Evolutionary conservation across 2,329 filamentous ascomycete species (phyloP).

Genomic region (Fulvia fulva): DNA sequence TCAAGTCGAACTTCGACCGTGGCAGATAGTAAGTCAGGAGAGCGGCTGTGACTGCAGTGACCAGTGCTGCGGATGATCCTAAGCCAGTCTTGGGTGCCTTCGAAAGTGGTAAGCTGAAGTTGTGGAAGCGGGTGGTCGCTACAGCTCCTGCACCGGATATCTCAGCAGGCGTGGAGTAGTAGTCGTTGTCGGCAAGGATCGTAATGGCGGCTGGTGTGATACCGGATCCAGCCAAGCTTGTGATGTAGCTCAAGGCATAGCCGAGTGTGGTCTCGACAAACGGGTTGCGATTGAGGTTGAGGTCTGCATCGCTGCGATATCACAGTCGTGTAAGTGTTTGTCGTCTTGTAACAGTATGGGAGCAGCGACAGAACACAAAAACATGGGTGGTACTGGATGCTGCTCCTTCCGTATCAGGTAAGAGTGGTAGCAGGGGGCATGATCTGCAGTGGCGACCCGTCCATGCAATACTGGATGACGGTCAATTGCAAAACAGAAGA

Average conservation of each 20-base stretch:
- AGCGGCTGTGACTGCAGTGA: slow-evolving; percentile 78
- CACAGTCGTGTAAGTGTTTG: slow-evolving; percentile 19
- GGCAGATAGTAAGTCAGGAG: slow-evolving; percentile 73
- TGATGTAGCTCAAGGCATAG: slow-evolving; percentile 82
- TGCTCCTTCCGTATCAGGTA: background rate
- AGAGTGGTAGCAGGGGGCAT: background rate
- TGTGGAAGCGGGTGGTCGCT: slow-evolving; percentile 58
- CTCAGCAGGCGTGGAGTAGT: slow-evolving; percentile 72
- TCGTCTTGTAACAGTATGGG: background rate
- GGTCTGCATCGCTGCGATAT: slow-evolving; percentile 33
- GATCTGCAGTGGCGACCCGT: background rate
- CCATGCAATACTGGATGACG: background rate
- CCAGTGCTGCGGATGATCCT: slow-evolving; percentile 88
- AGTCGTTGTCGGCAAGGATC: slow-evolving; percentile 91
- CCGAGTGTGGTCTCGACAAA: slow-evolving; percentile 90
- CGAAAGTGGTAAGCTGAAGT: slow-evolving; percentile 70
- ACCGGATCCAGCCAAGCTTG: slow-evolving; percentile 45
- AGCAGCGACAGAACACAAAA: background rate
- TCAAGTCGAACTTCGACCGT: slow-evolving; percentile 52
- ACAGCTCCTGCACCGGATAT: slow-evolving; percentile 23
- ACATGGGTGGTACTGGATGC: background rate
- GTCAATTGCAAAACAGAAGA: background rate
- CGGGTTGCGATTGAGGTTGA: slow-evolving; percentile 60
- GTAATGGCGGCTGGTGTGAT: slow-evolving; percentile 71
- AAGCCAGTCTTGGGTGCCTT: slow-evolving; percentile 93